Percentiles rank a stretch among this genome's conserved stretches.
phyloP scores from a whole-genome alignment of 75 land plant genomes.

The Selaginella moellendorffii region DNA sequence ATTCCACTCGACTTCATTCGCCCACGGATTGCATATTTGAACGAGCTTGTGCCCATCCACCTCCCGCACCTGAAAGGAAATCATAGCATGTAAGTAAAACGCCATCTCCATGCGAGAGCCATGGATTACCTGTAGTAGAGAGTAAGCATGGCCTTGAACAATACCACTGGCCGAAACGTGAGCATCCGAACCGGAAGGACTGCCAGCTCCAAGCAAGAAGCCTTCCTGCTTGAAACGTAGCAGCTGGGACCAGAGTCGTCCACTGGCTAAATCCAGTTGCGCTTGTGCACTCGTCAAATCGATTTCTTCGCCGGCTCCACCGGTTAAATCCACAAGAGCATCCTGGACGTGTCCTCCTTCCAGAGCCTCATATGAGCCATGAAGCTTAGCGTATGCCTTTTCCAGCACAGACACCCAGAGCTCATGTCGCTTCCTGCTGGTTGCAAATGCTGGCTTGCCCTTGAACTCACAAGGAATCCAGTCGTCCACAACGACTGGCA shows the following conservation, averaged over 20 bases:
- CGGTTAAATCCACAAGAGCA: slow-evolving; percentile 98
- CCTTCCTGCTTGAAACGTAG: slow-evolving; percentile 95
- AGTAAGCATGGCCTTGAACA: slow-evolving; percentile 99
- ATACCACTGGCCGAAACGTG: slow-evolving; percentile 94
- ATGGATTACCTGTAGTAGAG: slow-evolving; percentile 65
- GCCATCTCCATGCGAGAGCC: background rate
- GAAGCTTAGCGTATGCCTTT: slow-evolving; percentile 97
- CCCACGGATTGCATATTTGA: slow-evolving; percentile 99
- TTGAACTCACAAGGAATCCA: slow-evolving; percentile 98
- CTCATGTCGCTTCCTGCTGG: slow-evolving; percentile 79
- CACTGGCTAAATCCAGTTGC: slow-evolving; percentile 96
- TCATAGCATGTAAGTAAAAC: background rate
- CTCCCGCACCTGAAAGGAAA: slow-evolving; percentile 60
- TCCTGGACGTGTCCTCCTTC: slow-evolving; percentile 99
- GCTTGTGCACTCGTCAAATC: slow-evolving; percentile 89
- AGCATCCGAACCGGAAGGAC: slow-evolving; percentile 96
- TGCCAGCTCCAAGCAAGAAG: slow-evolving; percentile 94
- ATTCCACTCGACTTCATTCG: slow-evolving; percentile 99
- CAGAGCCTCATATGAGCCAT: slow-evolving; percentile 95
- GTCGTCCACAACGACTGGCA: slow-evolving; percentile 97
- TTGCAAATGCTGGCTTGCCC: slow-evolving; percentile 99
- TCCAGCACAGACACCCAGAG: slow-evolving; percentile 96
- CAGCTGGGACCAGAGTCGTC: slow-evolving; percentile 96
- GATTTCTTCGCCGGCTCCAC: slow-evolving; percentile 99
- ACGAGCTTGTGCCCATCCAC: slow-evolving; percentile 98